Base-by-base conservation (phyloP, 495 filamentous ascomycete genomes). In the Aspergillus baeticus region DNA sequence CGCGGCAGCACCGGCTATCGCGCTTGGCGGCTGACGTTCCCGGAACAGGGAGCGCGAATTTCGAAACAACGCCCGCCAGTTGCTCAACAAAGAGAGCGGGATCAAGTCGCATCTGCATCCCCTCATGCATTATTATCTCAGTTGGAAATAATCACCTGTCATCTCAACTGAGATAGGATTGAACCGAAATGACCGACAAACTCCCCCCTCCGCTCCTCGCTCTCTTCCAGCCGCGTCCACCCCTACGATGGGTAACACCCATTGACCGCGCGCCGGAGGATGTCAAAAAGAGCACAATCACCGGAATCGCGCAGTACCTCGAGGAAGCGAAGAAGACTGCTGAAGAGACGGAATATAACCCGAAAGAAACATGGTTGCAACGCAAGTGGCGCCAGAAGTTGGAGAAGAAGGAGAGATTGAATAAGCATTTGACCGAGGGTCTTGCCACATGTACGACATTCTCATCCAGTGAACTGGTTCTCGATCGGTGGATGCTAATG, bases 351-450 rank as follows among this genome's bases (percentile, higher is more conserved):
- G 81, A 83, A n/a, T 94, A 91, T 68, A 77, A 84, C 45, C 86
- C 93, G 18, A 95, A 91, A 8, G 93, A 97, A 74, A 92, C 89
- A 70, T 96, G 91, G 91, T 74, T 96, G 58, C 89, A 98, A 77
- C 79, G 79, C 63, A 86, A 89, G 63, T 88, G 91, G 73, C 85
- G 92, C 36, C 74, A 88, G 60, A 90, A 87, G 72, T 62, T 78
- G 33, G 92, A 98, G 76, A 90, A 90, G 77, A 83, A 86, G 66
- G 81, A 84, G 56, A 73, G 73, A 31, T 69, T 87, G 38, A 75
- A 87, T 61, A 80, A 82, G 44, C 72, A 88, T 43, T 39, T 89
- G 39, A 84, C 74, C 2, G 88, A 96, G 22, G 88, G 78, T 23
- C 75, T 88, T 31, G 70, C 82, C 56, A 65, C 77, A 48, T 96